Conservation (phyloP, 495 filamentous ascomycete genomes). For the Polyplosphaeria fusca region DNA sequence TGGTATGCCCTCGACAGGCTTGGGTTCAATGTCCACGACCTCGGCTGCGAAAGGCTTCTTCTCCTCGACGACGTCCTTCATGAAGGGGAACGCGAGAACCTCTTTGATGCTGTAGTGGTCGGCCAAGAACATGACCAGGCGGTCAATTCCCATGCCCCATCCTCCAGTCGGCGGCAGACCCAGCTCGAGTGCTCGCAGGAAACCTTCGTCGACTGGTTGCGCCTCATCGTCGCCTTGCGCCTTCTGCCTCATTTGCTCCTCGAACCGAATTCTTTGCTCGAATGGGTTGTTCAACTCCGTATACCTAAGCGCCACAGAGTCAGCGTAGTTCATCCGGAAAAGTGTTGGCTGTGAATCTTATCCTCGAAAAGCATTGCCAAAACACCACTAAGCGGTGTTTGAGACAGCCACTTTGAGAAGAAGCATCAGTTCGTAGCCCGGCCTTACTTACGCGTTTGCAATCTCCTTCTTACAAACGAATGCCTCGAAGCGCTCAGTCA, state of each 20-base stretch:
- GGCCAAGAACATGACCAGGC: constrained; percentile 95
- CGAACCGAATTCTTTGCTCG: constrained; percentile 88
- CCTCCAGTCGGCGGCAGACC: constrained; percentile 92
- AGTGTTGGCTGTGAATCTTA: too few relatives aligned
- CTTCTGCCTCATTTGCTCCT: constrained; percentile 95
- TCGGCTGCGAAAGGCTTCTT: too few relatives aligned
- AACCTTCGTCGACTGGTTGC: constrained; percentile 91
- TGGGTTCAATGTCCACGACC: too few relatives aligned
- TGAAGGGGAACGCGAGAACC: constrained; percentile 87
- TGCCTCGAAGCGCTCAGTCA: constrained; percentile 95
- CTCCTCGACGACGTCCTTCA: constrained; percentile 63
- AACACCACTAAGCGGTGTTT: too few relatives aligned
- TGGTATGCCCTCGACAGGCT: too few relatives aligned
- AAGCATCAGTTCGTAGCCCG: too few relatives aligned
- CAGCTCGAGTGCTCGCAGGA: constrained; percentile 79
- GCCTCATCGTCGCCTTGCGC: constrained; percentile 96
- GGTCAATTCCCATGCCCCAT: constrained; percentile 97
- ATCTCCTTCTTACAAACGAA: constrained; percentile 99
- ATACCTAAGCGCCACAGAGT: too few relatives aligned
- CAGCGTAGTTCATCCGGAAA: too few relatives aligned
- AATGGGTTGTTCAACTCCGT: constrained; percentile 98
- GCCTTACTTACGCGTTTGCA: constrained; percentile 87
- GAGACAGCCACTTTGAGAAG: too few relatives aligned
- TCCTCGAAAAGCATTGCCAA: too few relatives aligned
- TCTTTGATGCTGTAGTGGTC: constrained; percentile 95